Evolutionary conservation across 164 flowering plant genomes (phyloP).

Genomic region (Macadamia tetraphylla): DNA sequence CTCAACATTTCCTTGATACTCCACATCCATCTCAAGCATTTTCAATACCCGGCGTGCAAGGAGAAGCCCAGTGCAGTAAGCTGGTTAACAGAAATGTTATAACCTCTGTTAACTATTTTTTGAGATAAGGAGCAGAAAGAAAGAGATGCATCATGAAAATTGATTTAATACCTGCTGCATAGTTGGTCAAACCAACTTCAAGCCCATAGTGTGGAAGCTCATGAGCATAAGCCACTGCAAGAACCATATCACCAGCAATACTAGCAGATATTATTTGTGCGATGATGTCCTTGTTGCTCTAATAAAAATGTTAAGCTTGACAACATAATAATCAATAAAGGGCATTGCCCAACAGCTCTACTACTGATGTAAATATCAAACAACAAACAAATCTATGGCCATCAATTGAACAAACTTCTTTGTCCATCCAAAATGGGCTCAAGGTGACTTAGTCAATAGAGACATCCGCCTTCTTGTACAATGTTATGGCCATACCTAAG

Average conservation of each 20-base stretch:
- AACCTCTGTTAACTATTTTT: not conserved
- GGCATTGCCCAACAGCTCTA: too few species aligned
- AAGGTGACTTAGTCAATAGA: too few species aligned
- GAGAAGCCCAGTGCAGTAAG: slow-evolving; percentile 45
- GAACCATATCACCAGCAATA: slow-evolving; percentile 81
- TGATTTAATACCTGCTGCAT: slow-evolving; percentile 70
- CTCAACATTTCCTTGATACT: slow-evolving; percentile 43
- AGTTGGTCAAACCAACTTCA: slow-evolving; percentile 86
- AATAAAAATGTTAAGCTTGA: slow-evolving; percentile 26
- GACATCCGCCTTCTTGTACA: too few species aligned
- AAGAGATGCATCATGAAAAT: not conserved
- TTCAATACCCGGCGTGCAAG: slow-evolving; percentile 46
- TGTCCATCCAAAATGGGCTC: too few species aligned
- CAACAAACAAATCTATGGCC: too few species aligned
- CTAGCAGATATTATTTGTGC: slow-evolving; percentile 77
- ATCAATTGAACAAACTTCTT: too few species aligned
- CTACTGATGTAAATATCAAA: too few species aligned
- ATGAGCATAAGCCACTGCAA: slow-evolving; percentile 77
- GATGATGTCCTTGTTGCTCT: slow-evolving; percentile 79
- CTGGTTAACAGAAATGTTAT: slow-evolving; percentile 7
- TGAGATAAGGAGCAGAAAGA: too few species aligned
- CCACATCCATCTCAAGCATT: slow-evolving; percentile 37
- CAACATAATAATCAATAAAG: not conserved
- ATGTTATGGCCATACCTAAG: too few species aligned
- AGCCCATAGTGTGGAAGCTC: slow-evolving; percentile 86